phyloP scores from a whole-genome alignment of 139 green algal genomes.

The Limnomonas spitsbergensis region DNA sequence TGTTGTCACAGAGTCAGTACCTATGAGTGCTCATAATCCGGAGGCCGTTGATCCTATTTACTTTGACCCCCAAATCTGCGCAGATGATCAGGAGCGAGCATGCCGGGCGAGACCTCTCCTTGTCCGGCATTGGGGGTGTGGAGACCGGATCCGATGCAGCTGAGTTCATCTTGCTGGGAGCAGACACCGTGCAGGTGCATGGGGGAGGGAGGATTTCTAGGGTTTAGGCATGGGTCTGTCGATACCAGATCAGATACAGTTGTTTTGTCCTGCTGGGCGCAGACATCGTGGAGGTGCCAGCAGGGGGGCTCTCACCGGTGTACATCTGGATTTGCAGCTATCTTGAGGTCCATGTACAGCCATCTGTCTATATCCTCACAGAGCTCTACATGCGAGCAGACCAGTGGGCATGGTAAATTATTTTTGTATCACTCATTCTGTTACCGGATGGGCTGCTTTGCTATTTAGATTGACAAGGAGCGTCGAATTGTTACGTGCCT shows the following conservation, averaged over 20 bases:
- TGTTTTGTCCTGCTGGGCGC: background rate
- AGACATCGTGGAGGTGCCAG: slow-evolving; percentile 1
- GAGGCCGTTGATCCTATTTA: too few relatives aligned
- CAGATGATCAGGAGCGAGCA: slow-evolving; percentile 74
- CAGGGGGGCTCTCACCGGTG: background rate
- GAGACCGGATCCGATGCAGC: slow-evolving; percentile 89
- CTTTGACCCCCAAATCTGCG: too few relatives aligned
- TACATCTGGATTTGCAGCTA: background rate
- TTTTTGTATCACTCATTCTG: too few relatives aligned
- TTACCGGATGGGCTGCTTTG: too few relatives aligned
- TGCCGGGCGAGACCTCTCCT: slow-evolving; percentile 32
- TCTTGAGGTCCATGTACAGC: too few relatives aligned
- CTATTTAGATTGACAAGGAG: too few relatives aligned
- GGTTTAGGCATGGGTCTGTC: background rate
- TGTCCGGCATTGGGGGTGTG: slow-evolving; percentile 88
- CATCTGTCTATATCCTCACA: too few relatives aligned
- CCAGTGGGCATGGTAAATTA: too few relatives aligned
- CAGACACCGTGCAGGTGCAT: slow-evolving; percentile 88
- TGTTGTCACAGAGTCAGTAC: too few relatives aligned
- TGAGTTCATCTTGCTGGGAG: slow-evolving; percentile 93
- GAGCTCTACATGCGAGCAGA: too few relatives aligned
- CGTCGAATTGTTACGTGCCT: too few relatives aligned
- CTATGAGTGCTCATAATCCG: too few relatives aligned
- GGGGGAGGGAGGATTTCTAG: background rate
- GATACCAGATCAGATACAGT: background rate